Evolutionary conservation across 1,284 basidiomycete species (phyloP).

Genomic region (Heterobasidion annosum): DNA sequence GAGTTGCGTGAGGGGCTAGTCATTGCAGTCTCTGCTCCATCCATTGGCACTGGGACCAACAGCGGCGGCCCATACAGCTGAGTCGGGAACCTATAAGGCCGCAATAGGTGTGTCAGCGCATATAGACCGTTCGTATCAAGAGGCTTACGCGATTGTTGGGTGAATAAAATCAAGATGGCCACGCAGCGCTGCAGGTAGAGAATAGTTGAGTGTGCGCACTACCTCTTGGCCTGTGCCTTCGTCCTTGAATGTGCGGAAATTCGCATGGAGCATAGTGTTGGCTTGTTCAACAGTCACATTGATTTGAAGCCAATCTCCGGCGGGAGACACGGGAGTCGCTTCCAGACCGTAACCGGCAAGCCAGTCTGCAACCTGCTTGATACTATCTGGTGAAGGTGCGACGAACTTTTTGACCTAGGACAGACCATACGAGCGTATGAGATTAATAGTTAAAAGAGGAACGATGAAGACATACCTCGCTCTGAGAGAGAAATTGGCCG

Average conservation of each 20-base stretch:
- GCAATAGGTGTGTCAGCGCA: background rate
- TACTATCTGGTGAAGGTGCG: slow-evolving; percentile 16
- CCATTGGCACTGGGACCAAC: slow-evolving; percentile 4
- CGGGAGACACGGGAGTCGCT: slow-evolving; percentile 20
- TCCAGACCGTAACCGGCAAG: slow-evolving; percentile 25
- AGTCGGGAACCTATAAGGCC: slow-evolving; percentile 4
- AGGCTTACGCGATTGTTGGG: slow-evolving; percentile 26
- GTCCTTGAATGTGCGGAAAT: slow-evolving; percentile 30
- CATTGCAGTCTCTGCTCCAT: slow-evolving; percentile 5
- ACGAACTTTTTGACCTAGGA: slow-evolving; percentile 8
- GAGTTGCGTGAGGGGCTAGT: slow-evolving; percentile 6
- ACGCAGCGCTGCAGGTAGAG: slow-evolving; percentile 26
- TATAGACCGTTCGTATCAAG: background rate
- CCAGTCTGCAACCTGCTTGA: slow-evolving; percentile 27
- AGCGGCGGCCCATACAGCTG: slow-evolving; percentile 1
- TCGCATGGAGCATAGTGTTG: slow-evolving; percentile 26
- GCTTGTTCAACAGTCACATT: slow-evolving; percentile 28
- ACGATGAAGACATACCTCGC: slow-evolving; percentile 14
- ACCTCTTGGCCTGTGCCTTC: slow-evolving; percentile 19
- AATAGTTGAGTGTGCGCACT: slow-evolving; percentile 32
- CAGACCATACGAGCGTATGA: too few relatives aligned
- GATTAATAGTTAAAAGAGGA: background rate
- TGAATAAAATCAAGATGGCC: slow-evolving; percentile 31
- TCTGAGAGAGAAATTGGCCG: slow-evolving; percentile 18
- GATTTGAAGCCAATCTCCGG: slow-evolving; percentile 32